Percentiles rank a stretch among this genome's conserved stretches.
These are phyloP conservation scores for Ogataea parapolymorpha DNA, from an alignment of 805 yeast species.

Conservation along the genomic window DNA sequence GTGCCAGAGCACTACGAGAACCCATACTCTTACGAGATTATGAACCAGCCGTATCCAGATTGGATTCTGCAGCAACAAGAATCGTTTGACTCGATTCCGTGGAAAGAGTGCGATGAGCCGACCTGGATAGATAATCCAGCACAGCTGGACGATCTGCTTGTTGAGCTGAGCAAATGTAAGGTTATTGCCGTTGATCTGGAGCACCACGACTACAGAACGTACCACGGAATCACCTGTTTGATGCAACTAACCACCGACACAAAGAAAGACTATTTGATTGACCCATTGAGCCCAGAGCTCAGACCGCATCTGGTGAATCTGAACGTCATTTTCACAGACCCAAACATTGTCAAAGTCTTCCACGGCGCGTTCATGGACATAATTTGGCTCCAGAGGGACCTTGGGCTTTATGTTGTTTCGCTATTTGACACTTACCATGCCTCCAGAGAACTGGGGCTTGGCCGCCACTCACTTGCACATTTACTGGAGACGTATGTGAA, in stretches of 20 bases:
- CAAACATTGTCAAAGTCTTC: constrained; percentile 76
- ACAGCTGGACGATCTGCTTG: constrained; percentile 51
- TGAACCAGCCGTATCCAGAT: constrained; percentile 63
- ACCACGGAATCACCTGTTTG: constrained; percentile 84
- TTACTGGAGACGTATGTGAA: constrained; percentile 75
- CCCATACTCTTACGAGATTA: constrained; percentile 79
- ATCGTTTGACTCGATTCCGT: constrained; percentile 52
- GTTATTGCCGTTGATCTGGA: constrained; percentile 93
- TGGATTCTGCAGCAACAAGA: constrained; percentile 43
- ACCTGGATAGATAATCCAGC: constrained; percentile 68
- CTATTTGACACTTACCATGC: constrained; percentile 94
- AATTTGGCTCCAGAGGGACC: constrained; percentile 93
- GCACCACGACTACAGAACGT: constrained; percentile 90
- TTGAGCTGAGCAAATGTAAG: constrained; percentile 43
- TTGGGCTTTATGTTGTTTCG: constrained; percentile 86
- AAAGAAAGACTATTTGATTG: constrained; percentile 72
- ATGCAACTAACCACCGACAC: constrained; percentile 85
- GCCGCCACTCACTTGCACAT: constrained; percentile 80
- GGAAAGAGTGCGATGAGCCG: constrained; percentile 56
- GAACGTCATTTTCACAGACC: constrained; percentile 78
- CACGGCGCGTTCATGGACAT: constrained; percentile 98
- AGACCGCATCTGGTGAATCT: constrained; percentile 66
- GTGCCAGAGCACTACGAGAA: constrained; percentile 65
- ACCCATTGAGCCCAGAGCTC: constrained; percentile 61
- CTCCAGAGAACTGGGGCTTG: constrained; percentile 71